A percentile compares a stretch with the other conserved stretches of the same genome.
Evolutionary conservation across 2,329 filamentous ascomycete species (phyloP).

Genomic region (Harringtonia lauricola): DNA sequence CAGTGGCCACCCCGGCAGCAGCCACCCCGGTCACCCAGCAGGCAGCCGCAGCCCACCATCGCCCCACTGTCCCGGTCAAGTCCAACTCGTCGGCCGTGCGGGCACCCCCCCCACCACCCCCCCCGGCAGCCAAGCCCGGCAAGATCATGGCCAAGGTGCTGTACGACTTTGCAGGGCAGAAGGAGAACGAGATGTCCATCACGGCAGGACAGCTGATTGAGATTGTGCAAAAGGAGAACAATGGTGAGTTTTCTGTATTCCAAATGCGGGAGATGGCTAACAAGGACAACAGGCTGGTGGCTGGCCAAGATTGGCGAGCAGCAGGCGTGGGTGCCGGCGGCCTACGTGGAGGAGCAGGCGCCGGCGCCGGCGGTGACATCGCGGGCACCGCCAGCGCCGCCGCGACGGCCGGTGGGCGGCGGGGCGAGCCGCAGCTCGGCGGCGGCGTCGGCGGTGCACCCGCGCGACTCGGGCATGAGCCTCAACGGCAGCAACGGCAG

Average conservation of each 20-base stretch:
- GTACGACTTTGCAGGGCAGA: constrained; percentile 84
- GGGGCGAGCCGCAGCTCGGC: constrained; percentile 54
- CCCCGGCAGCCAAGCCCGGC: constrained; percentile 52
- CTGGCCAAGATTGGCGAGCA: constrained; percentile 61
- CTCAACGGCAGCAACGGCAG: constrained; percentile 39
- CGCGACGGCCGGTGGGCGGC: constrained; percentile 65
- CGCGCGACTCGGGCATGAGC: constrained; percentile 62
- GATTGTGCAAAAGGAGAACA: constrained; percentile 88
- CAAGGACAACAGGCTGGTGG: constrained; percentile 74
- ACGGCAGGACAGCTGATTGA: constrained; percentile 71
- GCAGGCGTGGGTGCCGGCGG: constrained; percentile 91
- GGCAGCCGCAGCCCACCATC: constrained; percentile 4
- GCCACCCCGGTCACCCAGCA: background rate
- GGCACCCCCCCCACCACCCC: constrained; percentile 56
- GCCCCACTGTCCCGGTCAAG: constrained; percentile 37
- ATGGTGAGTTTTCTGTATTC: constrained; percentile 47
- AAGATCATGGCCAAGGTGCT: constrained; percentile 81
- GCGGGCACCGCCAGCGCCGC: constrained; percentile 56
- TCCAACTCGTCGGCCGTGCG: constrained; percentile 39
- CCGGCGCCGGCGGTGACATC: constrained; percentile 48
- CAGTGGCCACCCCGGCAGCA: background rate
- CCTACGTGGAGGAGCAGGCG: constrained; percentile 80
- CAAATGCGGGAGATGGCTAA: background rate
- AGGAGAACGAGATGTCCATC: constrained; percentile 75
- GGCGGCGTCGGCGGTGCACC: constrained; percentile 49